Conservation (phyloP, 805 yeast species). For the Saccharomycopsis schoenii region DNA sequence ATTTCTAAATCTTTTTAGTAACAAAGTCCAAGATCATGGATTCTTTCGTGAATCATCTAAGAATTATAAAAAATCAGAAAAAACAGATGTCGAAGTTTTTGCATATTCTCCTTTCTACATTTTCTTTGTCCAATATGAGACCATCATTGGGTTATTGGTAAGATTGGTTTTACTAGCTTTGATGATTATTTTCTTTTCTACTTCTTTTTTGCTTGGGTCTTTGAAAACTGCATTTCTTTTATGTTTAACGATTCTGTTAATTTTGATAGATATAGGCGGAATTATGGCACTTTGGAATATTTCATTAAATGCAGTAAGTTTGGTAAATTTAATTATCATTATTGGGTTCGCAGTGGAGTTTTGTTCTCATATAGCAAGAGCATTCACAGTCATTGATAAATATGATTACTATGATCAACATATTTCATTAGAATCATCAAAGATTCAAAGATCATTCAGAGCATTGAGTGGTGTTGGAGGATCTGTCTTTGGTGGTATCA, state of each 20-base stretch:
- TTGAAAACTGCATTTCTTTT: constrained; percentile 47
- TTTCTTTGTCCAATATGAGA: constrained; percentile 79
- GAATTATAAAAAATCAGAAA: not conserved
- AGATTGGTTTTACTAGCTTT: constrained; percentile 44
- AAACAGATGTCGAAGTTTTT: constrained; percentile 42
- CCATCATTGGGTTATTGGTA: constrained; percentile 52
- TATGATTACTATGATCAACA: constrained; percentile 20
- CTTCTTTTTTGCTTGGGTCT: constrained; percentile 59
- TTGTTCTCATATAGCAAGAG: constrained; percentile 77
- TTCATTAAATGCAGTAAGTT: constrained; percentile 76
- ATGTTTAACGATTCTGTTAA: constrained; percentile 47
- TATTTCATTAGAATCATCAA: constrained; percentile 20
- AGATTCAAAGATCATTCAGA: constrained; percentile 33
- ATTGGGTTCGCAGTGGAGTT: constrained; percentile 91
- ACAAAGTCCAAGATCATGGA: not conserved
- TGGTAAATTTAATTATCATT: constrained; percentile 87
- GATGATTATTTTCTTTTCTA: constrained; percentile 38
- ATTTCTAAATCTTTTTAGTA: not conserved
- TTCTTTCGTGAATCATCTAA: not conserved
- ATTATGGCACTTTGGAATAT: constrained; percentile 67
- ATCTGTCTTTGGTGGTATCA: constrained; percentile 83
- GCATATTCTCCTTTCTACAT: constrained; percentile 92
- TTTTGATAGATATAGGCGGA: constrained; percentile 69
- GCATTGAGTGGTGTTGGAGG: constrained; percentile 79
- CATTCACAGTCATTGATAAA: constrained; percentile 46